phyloP scores from a whole-genome alignment of 352 stramenopile genomes.

The Phytophthora syringae region DNA sequence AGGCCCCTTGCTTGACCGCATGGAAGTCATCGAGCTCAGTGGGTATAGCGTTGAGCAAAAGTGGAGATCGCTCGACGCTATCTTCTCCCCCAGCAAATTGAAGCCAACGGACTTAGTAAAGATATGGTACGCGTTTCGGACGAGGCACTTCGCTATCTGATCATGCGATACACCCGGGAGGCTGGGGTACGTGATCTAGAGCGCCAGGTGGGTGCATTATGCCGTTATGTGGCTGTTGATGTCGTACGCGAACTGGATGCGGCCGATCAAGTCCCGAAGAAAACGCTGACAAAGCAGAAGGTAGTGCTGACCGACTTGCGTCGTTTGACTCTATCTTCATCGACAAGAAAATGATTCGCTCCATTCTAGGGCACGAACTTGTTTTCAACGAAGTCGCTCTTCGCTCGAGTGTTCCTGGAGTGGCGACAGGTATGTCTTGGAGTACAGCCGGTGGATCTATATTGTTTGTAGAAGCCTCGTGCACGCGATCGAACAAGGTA shows the following conservation, averaged over 20 bases:
- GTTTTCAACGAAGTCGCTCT: conserved; percentile 82
- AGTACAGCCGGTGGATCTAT: conserved; percentile 81
- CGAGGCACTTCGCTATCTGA: conserved; percentile 69
- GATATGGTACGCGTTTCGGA: conserved; percentile 56
- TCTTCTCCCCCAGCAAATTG: conserved; percentile 79
- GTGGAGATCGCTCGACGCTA: conserved; percentile 82
- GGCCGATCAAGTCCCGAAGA: conserved; percentile 9
- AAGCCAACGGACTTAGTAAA: conserved; percentile 70
- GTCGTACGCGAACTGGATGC: conserved; percentile 64
- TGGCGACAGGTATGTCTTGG: conserved; percentile 89
- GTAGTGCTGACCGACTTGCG: conserved; percentile 19
- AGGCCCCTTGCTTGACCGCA: conserved; percentile 76
- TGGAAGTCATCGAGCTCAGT: conserved; percentile 86
- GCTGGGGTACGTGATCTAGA: conserved; percentile 88
- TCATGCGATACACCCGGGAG: conserved; percentile 88
- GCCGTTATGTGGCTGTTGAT: conserved; percentile 72
- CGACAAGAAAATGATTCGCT: conserved; percentile 57
- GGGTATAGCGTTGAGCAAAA: conserved; percentile 89
- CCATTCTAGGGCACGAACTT: conserved; percentile 71
- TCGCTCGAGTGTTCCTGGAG: conserved; percentile 64
- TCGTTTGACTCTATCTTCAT: conserved; percentile 51
- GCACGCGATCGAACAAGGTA: conserved; percentile 44
- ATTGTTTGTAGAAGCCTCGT: conserved; percentile 88
- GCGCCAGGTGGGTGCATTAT: conserved; percentile 78
- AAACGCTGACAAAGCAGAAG: conserved; percentile 18